Evolutionary conservation across 192 early-diverging fungal species (phyloP).

Genomic region (Coemansia sp.): DNA sequence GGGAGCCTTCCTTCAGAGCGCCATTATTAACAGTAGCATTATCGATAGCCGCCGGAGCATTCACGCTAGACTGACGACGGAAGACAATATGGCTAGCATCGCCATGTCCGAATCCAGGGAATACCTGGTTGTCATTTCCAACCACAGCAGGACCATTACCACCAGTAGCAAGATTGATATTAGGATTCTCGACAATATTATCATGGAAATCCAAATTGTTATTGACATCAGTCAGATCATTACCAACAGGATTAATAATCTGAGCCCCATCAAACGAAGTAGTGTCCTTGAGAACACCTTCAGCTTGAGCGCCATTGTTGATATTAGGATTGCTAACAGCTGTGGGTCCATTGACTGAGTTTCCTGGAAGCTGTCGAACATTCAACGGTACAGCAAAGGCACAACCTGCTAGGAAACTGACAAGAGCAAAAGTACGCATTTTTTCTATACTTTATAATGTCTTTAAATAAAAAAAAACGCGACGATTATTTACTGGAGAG

Average conservation of each 20-base stretch:
- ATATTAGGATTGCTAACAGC: constrained; percentile 34
- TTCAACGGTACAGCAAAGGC: constrained; percentile 14
- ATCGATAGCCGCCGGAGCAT: constrained; percentile 23
- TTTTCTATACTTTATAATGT: neutral
- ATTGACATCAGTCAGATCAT: constrained; percentile 23
- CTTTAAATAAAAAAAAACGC: neutral
- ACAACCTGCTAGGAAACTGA: constrained; percentile 23
- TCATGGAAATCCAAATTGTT: constrained; percentile 34
- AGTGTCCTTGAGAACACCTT: constrained; percentile 24
- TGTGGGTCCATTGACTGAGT: constrained; percentile 27
- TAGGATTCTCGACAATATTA: constrained; percentile 38
- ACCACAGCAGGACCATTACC: constrained; percentile 25
- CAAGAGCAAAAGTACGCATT: constrained; percentile 38
- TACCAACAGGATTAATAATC: constrained; percentile 32
- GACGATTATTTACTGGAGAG: too few species aligned
- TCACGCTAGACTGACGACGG: constrained; percentile 18
- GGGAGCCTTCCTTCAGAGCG: constrained; percentile 25
- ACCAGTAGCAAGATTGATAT: constrained; percentile 21
- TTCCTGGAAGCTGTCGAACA: constrained; percentile 25
- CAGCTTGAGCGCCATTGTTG: constrained; percentile 36
- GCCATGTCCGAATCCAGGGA: neutral
- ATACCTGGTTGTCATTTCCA: constrained; percentile 32
- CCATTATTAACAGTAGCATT: constrained; percentile 31
- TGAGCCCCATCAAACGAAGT: constrained; percentile 27
- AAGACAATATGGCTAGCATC: constrained; percentile 7